These are phyloP conservation scores for Tilletia indica DNA, from an alignment of 1,284 basidiomycete species.

Conservation along the genomic window DNA sequence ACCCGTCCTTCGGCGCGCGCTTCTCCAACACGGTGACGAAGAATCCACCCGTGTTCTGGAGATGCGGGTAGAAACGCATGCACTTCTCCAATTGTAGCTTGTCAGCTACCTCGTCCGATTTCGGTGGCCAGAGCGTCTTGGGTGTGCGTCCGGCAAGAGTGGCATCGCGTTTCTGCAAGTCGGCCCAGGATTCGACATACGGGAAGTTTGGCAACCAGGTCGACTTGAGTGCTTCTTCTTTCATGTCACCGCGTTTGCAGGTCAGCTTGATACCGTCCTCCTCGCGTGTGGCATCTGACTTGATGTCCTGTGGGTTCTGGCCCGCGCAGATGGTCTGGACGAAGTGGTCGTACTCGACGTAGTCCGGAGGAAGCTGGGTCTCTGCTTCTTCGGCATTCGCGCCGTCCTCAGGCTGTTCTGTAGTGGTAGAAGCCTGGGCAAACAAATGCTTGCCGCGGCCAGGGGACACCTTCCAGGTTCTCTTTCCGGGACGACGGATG, in stretches of 20 bases:
- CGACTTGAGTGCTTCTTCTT: not conserved
- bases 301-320: not conserved
- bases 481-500: conserved; percentile 62
- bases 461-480: conserved; percentile 50
- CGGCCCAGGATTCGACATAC: conserved; percentile 48
- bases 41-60: conserved; percentile 96
- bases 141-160: conserved; percentile 42
- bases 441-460: conserved; percentile 44
- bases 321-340: not conserved
- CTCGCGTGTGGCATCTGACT: not conserved
- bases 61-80: conserved; percentile 71
- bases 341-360: conserved; percentile 7
- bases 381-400: not conserved
- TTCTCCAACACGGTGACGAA: conserved; percentile 86
- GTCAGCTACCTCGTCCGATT: conserved; percentile 45
- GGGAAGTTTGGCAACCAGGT: conserved; percentile 37
- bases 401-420: conserved; percentile 20
- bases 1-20: conserved; percentile 23
- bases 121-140: conserved; percentile 46
- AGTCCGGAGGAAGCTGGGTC: not conserved
- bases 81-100: conserved; percentile 43
- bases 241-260: not conserved
- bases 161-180: conserved; percentile 43
- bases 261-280: conserved; percentile 2
- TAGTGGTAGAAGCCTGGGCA: conserved; percentile 16